Percentiles rank a stretch among this genome's conserved stretches.
These are phyloP conservation scores for Calcarisporium arbuscula DNA, from an alignment of 2,329 filamentous ascomycete genomes.

Conservation along the genomic window DNA sequence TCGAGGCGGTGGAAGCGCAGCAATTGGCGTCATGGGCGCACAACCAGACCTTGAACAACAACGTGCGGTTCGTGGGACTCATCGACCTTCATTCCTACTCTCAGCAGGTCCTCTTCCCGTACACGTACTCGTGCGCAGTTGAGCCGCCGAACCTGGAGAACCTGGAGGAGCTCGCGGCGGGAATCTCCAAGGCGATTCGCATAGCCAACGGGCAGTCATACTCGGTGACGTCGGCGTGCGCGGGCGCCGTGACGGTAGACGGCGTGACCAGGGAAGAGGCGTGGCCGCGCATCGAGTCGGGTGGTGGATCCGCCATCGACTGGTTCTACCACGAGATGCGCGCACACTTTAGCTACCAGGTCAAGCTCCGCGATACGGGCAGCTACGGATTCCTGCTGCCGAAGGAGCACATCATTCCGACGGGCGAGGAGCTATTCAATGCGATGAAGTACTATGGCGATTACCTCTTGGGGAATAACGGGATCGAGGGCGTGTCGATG, in stretches of 20 bases:
- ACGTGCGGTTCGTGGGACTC: constrained; percentile 73
- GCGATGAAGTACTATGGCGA: constrained; percentile 79
- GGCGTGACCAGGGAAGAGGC: constrained; percentile 15
- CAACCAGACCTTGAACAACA: constrained; percentile 68
- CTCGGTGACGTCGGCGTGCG: constrained; percentile 76
- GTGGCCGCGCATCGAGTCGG: constrained; percentile 55
- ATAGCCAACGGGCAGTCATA: constrained; percentile 71
- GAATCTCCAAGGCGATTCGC: constrained; percentile 82
- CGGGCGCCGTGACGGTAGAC: constrained; percentile 55
- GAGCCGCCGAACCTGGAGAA: constrained; percentile 85
- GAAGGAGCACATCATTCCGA: constrained; percentile 78
- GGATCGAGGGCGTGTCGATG: constrained; percentile 43
- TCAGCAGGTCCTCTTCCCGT: constrained; percentile 90
- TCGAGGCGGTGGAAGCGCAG: constrained; percentile 74
- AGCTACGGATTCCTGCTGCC: constrained; percentile 92
- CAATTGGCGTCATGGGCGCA: constrained; percentile 74
- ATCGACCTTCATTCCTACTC: constrained; percentile 93
- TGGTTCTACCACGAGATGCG: constrained; percentile 89
- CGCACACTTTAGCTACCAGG: constrained; percentile 83
- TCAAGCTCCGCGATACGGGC: constrained; percentile 88
- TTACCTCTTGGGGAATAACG: constrained; percentile 67
- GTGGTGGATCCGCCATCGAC: constrained; percentile 82
- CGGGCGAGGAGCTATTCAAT: constrained; percentile 79
- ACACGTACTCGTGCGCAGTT: constrained; percentile 73
- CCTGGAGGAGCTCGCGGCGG: constrained; percentile 81